These are phyloP conservation scores for Petunia hybrid DNA, from an alignment of 305 asterid genomes.

Conservation along the genomic window DNA sequence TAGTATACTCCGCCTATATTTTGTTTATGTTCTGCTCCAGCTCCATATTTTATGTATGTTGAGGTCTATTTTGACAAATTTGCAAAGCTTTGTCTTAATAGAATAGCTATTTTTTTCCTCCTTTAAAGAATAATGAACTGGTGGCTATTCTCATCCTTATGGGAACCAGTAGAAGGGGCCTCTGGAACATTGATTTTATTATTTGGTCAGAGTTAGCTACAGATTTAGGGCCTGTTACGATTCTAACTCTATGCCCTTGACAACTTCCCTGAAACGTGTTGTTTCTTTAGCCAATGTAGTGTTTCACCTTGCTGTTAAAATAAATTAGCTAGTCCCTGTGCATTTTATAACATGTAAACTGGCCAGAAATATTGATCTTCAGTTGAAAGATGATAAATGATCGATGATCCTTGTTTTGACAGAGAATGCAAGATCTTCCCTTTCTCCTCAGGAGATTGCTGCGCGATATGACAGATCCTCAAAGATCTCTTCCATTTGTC, in stretches of 20 bases:
- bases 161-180: constrained; percentile 8
- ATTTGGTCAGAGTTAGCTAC: not conserved
- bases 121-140: constrained; percentile 2
- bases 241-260: constrained; percentile 5
- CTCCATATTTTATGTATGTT: not conserved
- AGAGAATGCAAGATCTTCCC: constrained; percentile 95
- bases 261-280: constrained; percentile 11
- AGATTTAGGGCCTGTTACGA: not conserved
- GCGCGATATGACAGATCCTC: constrained; percentile 85
- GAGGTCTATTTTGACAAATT: constrained; percentile 4
- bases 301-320: not conserved
- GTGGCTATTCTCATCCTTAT: not conserved
- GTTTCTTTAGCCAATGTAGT: not conserved
- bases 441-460: constrained; percentile 87
- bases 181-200: not conserved
- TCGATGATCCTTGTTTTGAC: constrained; percentile 43
- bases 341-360: not conserved
- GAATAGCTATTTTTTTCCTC: not conserved
- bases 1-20: not conserved
- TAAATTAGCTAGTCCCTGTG: not conserved
- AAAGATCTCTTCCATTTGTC: constrained; percentile 78
- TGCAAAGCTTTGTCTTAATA: not conserved
- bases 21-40: constrained; percentile 19
- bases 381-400: constrained; percentile 33
- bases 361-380: constrained; percentile 22